These are phyloP conservation scores for Saccharomycopsis crataegensis DNA, from an alignment of 1,139 yeast species.

Conservation along the genomic window DNA sequence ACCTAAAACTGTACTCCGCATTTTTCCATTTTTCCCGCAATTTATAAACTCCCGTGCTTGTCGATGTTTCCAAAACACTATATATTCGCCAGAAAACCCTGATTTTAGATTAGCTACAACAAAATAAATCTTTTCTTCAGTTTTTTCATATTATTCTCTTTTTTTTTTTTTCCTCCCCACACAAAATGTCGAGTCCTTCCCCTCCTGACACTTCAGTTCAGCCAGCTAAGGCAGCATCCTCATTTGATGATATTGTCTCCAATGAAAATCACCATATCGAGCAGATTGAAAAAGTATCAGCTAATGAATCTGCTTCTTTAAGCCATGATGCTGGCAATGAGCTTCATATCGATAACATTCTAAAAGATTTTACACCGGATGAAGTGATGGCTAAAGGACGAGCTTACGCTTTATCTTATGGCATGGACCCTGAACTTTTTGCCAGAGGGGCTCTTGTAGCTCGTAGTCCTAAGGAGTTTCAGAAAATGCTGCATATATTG, in stretches of 20 bases:
- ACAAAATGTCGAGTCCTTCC: no score
- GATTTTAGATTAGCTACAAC: no score
- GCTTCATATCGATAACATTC: constrained; percentile 42
- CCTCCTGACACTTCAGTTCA: no score
- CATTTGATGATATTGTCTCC: neutral
- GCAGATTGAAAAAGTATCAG: constrained; percentile 2
- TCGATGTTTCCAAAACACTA: no score
- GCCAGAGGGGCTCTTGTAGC: constrained; percentile 74
- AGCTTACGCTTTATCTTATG: constrained; percentile 54
- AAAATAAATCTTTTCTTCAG: no score
- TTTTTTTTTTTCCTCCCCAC: no score
- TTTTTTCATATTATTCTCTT: no score
- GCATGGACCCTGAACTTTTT: constrained; percentile 58
- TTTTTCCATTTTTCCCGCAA: no score
- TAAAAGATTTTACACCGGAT: constrained; percentile 53
- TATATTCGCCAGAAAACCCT: no score
- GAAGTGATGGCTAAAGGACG: constrained; percentile 70
- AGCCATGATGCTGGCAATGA: neutral
- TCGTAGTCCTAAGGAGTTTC: constrained; percentile 52
- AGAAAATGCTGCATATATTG: constrained; percentile 47
- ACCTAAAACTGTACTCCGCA: no score
- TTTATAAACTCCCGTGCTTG: no score
- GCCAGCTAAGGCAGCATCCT: no score
- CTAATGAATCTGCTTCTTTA: neutral
- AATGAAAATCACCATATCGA: constrained; percentile 2